Percentiles rank a stretch among this genome's conserved stretches.
These are phyloP conservation scores for Agaricus subrufescens DNA, from an alignment of 768 basidiomycete species.

Conservation along the genomic window DNA sequence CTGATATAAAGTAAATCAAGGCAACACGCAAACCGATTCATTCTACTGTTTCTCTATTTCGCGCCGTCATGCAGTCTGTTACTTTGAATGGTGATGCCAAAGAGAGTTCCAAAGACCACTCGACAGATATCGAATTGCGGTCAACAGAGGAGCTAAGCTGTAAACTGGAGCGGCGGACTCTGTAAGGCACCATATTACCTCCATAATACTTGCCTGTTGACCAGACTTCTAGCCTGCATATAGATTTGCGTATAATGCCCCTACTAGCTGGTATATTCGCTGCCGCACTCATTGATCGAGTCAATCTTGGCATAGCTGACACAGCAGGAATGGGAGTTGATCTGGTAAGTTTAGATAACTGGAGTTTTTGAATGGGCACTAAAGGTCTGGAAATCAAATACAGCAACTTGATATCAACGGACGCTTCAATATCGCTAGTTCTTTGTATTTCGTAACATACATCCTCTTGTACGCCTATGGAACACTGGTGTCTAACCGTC, in stretches of 20 bases:
- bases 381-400: neutral
- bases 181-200: slow-evolving; percentile 19
- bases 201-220: neutral
- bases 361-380: neutral
- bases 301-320: slow-evolving; percentile 29
- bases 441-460: slow-evolving; percentile 24
- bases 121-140: neutral
- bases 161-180: slow-evolving; percentile 30
- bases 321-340: slow-evolving; percentile 33
- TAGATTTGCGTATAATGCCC: slow-evolving; percentile 32
- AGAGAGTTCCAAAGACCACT: neutral
- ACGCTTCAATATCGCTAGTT: slow-evolving; percentile 21
- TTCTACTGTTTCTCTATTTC: neutral
- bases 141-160: neutral
- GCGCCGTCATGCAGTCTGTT: neutral
- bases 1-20: neutral
- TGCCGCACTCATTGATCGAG: slow-evolving; percentile 28
- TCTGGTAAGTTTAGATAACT: slow-evolving; percentile 18
- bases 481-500: neutral
- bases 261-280: slow-evolving; percentile 30
- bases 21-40: neutral
- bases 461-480: slow-evolving; percentile 17
- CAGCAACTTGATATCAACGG: slow-evolving; percentile 19
- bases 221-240: slow-evolving; percentile 18
- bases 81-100: slow-evolving; percentile 1